Evolutionary conservation across 371 early-diverging fungal species (phyloP).

Genomic region (Mucor racemosus): DNA sequence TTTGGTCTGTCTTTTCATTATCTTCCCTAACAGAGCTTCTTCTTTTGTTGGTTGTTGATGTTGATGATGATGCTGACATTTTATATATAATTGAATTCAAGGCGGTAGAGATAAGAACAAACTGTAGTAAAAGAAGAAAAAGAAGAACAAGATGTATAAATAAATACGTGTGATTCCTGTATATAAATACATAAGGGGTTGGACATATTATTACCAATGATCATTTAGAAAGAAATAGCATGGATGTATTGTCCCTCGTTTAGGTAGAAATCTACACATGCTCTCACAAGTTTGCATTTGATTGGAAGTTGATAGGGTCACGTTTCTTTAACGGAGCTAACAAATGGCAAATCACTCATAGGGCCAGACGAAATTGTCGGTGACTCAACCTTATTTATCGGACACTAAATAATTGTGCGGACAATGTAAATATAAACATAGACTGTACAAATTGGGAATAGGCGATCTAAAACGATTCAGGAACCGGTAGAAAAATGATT

Average conservation of each 20-base stretch:
- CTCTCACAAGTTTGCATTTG: constrained; percentile 20
- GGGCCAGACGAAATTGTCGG: no score
- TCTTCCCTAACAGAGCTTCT: constrained; percentile 7
- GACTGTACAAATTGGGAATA: no score
- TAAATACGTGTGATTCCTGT: background rate
- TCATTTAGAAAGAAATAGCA: constrained; percentile 16
- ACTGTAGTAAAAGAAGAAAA: constrained; percentile 1
- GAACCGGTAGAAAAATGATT: no score
- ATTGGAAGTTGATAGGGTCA: constrained; percentile 23
- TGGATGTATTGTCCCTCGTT: constrained; percentile 17
- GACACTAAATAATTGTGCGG: no score
- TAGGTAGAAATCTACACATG: constrained; percentile 17
- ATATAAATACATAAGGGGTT: constrained; percentile 8
- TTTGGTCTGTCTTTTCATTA: background rate
- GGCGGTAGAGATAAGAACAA: background rate
- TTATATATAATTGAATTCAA: background rate
- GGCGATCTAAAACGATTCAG: no score
- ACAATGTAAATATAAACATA: no score
- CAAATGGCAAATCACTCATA: no score
- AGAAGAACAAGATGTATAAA: constrained; percentile 3
- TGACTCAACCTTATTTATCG: no score
- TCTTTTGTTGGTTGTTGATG: constrained; percentile 13
- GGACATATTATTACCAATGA: constrained; percentile 18
- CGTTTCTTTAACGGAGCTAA: constrained; percentile 13
- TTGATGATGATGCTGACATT: background rate